These are phyloP conservation scores for Phytopythium litorale DNA, from an alignment of 352 stramenopile species.

Conservation along the genomic window DNA sequence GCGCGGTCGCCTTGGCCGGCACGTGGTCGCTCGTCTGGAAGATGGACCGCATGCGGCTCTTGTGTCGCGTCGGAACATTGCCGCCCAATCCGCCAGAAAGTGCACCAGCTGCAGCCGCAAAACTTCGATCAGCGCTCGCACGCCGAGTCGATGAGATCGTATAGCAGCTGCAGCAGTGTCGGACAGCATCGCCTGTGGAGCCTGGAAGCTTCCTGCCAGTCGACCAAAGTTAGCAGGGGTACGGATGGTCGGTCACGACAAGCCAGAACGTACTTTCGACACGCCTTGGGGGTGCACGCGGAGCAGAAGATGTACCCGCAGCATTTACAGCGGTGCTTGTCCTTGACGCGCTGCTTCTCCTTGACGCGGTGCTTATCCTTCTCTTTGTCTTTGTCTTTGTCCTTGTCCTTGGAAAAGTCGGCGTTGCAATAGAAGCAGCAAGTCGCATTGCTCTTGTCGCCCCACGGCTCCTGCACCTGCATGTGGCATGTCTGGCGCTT, in stretches of 20 bases:
- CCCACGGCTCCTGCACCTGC: conserved; percentile 77
- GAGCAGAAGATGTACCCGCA: conserved; percentile 83
- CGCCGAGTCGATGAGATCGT: conserved; percentile 65
- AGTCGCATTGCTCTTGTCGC: conserved; percentile 60
- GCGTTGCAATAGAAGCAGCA: conserved; percentile 79
- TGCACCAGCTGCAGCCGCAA: conserved; percentile 20
- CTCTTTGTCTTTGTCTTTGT: neutral
- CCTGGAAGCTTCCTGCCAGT: conserved; percentile 54
- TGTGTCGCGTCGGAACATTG: conserved; percentile 24
- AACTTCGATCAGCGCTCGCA: conserved; percentile 50
- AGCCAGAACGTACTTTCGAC: conserved; percentile 39
- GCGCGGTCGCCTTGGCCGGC: conserved; percentile 3
- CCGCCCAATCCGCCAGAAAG: conserved; percentile 16
- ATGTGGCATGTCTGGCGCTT: conserved; percentile 55
- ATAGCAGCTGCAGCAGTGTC: conserved; percentile 76
- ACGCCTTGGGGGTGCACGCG: conserved; percentile 73
- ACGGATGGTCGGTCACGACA: neutral
- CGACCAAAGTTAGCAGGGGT: neutral
- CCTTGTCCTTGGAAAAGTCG: conserved; percentile 41
- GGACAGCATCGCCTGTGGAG: conserved; percentile 49
- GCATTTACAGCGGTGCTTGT: conserved; percentile 74
- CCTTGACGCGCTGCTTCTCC: conserved; percentile 34
- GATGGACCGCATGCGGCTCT: conserved; percentile 54
- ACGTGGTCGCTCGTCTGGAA: conserved; percentile 37
- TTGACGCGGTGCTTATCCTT: conserved; percentile 16